phyloP scores from a whole-genome alignment of 805 yeast genomes.

The Saccharomycopsis fibuligera region DNA sequence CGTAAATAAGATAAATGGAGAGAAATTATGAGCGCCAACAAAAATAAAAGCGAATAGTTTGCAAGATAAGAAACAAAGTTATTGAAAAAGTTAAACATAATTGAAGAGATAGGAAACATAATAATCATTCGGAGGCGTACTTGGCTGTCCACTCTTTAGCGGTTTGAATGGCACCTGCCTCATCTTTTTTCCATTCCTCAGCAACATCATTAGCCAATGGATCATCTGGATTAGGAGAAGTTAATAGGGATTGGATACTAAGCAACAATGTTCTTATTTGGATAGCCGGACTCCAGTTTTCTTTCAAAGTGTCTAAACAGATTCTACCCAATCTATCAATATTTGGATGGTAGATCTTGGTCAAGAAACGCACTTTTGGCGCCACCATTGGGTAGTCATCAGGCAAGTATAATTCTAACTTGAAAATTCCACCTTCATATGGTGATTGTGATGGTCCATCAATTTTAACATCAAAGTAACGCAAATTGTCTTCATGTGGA shows the following conservation, averaged over 20 bases:
- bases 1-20: too few species aligned
- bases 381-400: conserved; percentile 99
- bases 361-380: conserved; percentile 89
- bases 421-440: conserved; percentile 77
- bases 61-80: too few species aligned
- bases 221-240: conserved; percentile 97
- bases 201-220: conserved; percentile 98
- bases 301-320: conserved; percentile 84
- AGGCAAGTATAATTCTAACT: conserved; percentile 82
- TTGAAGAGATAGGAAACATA: neutral
- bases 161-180: conserved; percentile 67
- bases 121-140: conserved; percentile 26
- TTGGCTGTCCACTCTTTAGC: conserved; percentile 49
- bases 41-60: neutral
- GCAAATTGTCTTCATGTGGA: conserved; percentile 90
- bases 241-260: conserved; percentile 87
- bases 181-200: conserved; percentile 89
- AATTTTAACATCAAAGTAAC: conserved; percentile 87
- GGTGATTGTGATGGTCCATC: conserved; percentile 92
- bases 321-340: conserved; percentile 93
- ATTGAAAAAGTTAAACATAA: neutral
- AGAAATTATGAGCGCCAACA: neutral
- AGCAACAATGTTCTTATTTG: conserved; percentile 89
- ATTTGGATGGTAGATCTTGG: conserved; percentile 94
- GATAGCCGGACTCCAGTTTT: conserved; percentile 96